phyloP scores from a whole-genome alignment of 257 asterid genomes.

The Solanum virginianum region DNA sequence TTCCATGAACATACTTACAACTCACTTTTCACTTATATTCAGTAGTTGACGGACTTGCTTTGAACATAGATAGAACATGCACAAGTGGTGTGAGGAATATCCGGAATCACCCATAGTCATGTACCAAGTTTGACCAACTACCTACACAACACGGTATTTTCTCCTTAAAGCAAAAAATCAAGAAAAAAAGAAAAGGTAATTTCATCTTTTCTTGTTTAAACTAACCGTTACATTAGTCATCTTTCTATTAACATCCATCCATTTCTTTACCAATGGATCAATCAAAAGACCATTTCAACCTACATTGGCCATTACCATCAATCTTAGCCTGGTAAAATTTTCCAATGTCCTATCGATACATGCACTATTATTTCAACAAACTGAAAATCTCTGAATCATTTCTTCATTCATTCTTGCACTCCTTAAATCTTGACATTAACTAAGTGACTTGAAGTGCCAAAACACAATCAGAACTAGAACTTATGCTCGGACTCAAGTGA shows the following conservation, averaged over 20 bases:
- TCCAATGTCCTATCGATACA: neutral
- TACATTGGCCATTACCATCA: neutral
- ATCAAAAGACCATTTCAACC: neutral
- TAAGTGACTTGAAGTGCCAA: neutral
- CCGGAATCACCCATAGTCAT: neutral
- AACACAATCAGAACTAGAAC: neutral
- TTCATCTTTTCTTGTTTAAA: neutral
- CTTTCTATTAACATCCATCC: neutral
- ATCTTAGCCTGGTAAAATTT: neutral
- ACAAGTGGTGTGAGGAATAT: neutral
- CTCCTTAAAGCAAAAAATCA: neutral
- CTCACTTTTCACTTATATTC: neutral
- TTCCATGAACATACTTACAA: neutral
- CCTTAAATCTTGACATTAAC: neutral
- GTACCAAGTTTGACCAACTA: neutral
- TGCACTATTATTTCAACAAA: neutral
- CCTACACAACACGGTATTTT: neutral
- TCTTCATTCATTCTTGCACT: neutral
- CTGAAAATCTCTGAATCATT: neutral
- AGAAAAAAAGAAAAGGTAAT: neutral
- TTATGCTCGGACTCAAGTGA: neutral
- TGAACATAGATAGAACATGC: neutral
- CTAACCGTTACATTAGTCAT: neutral
- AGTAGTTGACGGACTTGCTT: neutral
- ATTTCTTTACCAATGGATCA: neutral